A percentile compares a stretch with the other conserved stretches of the same genome.
phyloP scores from a whole-genome alignment of 306 rosid genomes.

The Adenanthera pavonina region DNA sequence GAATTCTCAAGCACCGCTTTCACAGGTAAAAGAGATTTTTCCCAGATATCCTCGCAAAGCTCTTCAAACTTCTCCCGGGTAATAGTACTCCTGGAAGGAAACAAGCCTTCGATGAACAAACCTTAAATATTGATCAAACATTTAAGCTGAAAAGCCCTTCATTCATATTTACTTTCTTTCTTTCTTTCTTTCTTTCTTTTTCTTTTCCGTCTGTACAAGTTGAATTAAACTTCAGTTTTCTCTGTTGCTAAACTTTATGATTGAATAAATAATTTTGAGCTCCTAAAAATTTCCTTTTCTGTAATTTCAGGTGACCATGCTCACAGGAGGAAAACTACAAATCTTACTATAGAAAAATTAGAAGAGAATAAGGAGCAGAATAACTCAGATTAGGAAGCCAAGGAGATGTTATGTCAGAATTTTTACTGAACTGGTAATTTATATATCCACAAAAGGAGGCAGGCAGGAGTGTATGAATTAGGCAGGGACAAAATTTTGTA shows the following conservation, averaged over 20 bases:
- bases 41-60: conserved; percentile 94
- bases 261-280: neutral
- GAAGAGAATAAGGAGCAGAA: neutral
- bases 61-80: conserved; percentile 95
- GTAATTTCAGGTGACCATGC: neutral
- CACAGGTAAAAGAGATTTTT: conserved; percentile 77
- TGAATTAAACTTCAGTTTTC: neutral
- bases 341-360: neutral
- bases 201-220: neutral
- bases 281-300: neutral
- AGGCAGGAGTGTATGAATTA: neutral
- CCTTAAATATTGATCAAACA: conserved; percentile 10
- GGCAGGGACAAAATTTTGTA: neutral
- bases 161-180: too few species aligned
- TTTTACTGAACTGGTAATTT: neutral
- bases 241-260: neutral
- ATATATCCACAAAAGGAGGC: neutral
- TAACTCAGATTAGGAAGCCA: neutral
- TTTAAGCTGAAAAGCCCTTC: neutral
- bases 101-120: conserved; percentile 33
- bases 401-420: neutral
- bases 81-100: conserved; percentile 80
- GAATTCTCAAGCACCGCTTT: conserved; percentile 79
- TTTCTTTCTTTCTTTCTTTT: too few species aligned
- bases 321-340: neutral